Evolutionary conservation across 2,329 filamentous ascomycete species (phyloP), one percentile per base, ranked within the genome.

Genomic region (Hyphodiscus sp.): DNA sequence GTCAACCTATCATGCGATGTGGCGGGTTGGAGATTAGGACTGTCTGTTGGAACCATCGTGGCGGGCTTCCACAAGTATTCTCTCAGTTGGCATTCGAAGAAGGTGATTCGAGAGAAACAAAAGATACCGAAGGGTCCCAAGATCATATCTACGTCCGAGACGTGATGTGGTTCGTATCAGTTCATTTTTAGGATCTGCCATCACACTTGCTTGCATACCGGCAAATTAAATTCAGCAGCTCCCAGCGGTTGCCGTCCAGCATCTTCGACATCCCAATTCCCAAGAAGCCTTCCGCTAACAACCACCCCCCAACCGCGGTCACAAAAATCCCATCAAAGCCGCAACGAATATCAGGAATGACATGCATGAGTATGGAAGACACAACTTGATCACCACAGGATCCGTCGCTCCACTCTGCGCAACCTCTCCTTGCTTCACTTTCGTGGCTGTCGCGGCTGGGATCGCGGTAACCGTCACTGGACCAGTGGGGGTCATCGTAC

Each of bases 401-500:
- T 42, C 44, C 15, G 41, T 55, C 18, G 45, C 57, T 18, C 45
- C 49, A 29, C 48, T 55, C 29, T 60, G 56, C 23, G 56, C 58
- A 20, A 66, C 57, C 33, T 67, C 64, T 47, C 65, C 64, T 19
- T 61, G 51, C 49, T 64, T 65, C 9, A 56, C 55, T 8, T 59
- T 29, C 9, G 64, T 66, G 10, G 50, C 49, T 15, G 62, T 65
- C 45, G 62, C 56, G 49, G 54, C 56, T 47, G 2, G 58, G 13
- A 23, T 59, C 19, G 42, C 44, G 13, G 60, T 65, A 16, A 56
- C 45, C 11, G 58, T 61, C n/a, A 57, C 41, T 20, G 53, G 23
- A 46, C 43, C 33, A 2, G 33, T 45, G 19, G 23, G n/a, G 20
- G 19, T 45, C n/a, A 49, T n/a, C 41, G 30, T 41, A 23, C 9